Evolutionary conservation across 768 basidiomycete species (phyloP).

Genomic region (Russula vinacea): DNA sequence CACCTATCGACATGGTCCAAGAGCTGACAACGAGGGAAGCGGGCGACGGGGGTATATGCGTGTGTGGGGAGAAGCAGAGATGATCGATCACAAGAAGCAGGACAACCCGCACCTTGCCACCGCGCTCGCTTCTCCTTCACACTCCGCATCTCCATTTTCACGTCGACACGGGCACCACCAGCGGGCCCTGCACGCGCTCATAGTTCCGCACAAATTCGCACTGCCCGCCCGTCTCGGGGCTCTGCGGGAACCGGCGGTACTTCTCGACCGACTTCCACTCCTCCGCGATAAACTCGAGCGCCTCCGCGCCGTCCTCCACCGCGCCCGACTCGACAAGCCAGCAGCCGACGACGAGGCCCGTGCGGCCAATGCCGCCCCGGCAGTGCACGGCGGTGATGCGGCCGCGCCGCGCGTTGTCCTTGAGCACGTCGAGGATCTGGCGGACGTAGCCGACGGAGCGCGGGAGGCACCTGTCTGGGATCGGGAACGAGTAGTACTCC

Average conservation of each 20-base stretch:
- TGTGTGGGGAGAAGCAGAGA: neutral
- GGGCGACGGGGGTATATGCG: neutral
- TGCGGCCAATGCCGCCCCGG: constrained; percentile 72
- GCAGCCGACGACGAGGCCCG: constrained; percentile 62
- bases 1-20: constrained; percentile 3
- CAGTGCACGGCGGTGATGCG: constrained; percentile 74
- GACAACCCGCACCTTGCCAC: neutral
- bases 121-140: neutral
- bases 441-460: constrained; percentile 57
- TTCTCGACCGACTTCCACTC: constrained; percentile 79
- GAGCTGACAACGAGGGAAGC: neutral
- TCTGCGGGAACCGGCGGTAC: constrained; percentile 68
- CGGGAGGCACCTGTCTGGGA: constrained; percentile 68
- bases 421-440: constrained; percentile 53
- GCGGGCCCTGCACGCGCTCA: constrained; percentile 18
- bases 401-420: constrained; percentile 56
- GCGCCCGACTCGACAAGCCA: constrained; percentile 69
- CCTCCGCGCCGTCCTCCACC: constrained; percentile 61
- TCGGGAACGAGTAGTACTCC: constrained; percentile 77
- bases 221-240: constrained; percentile 77
- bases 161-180: neutral
- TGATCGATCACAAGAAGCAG: constrained; percentile 1
- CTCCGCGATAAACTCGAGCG: constrained; percentile 58
- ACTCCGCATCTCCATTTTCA: neutral
- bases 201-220: constrained; percentile 72